Conservation (phyloP, 192 early-diverging fungal species). For the Coemansia sp. region DNA sequence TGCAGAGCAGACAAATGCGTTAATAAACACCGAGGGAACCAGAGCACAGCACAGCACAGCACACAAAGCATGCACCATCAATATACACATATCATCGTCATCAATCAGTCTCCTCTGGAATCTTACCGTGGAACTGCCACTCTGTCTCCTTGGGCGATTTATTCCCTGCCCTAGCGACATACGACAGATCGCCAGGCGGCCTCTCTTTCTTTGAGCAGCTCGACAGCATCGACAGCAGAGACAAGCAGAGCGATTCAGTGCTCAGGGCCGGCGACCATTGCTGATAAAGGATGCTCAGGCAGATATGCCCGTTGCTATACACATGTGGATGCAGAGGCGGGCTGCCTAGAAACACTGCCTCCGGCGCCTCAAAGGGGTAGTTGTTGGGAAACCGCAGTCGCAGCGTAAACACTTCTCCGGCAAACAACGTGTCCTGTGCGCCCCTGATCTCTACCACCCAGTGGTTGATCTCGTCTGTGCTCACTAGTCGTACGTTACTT, state of each 20-base stretch:
- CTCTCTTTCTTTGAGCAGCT: conserved; percentile 70
- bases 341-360: conserved; percentile 62
- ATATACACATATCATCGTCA: no score
- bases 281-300: conserved; percentile 91
- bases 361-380: conserved; percentile 74
- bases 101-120: not conserved
- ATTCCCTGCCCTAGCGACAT: conserved; percentile 14
- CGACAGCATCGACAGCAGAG: conserved; percentile 92
- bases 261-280: conserved; percentile 94
- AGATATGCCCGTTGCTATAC: conserved; percentile 94
- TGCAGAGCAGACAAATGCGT: no score
- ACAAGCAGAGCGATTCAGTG: conserved; percentile 80
- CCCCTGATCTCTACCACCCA: conserved; percentile 65
- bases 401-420: conserved; percentile 52
- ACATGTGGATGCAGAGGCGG: conserved; percentile 74
- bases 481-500: conserved; percentile 7
- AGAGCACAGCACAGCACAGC: no score
- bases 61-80: no score
- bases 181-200: conserved; percentile 15
- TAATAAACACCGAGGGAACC: no score
- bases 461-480: conserved; percentile 21
- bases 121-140: conserved; percentile 35
- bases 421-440: conserved; percentile 66
- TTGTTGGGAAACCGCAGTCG: conserved; percentile 66
- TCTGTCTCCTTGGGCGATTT: conserved; percentile 25